Conservation (phyloP, 257 asterid species). For the Nicotiana knightiana region DNA sequence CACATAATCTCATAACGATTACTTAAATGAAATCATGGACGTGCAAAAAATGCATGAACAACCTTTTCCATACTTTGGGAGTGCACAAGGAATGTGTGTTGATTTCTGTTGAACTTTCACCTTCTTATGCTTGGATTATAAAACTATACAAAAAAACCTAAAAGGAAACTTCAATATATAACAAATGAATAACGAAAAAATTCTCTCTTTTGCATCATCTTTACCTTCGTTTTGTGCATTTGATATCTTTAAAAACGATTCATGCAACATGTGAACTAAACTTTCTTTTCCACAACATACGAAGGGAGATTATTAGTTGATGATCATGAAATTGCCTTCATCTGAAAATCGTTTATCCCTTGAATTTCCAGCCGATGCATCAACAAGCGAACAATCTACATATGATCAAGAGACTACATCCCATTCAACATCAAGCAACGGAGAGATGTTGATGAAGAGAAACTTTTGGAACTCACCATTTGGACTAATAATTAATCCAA, state of each 20-base stretch:
- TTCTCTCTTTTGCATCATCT: constrained; percentile 1
- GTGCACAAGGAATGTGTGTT: constrained; percentile 50
- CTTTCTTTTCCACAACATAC: background rate
- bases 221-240: background rate
- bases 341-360: background rate
- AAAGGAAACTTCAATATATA: background rate
- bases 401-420: constrained; percentile 28
- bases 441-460: background rate
- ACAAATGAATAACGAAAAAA: constrained; percentile 19
- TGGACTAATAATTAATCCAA: background rate
- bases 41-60: constrained; percentile 46
- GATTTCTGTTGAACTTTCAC: constrained; percentile 14
- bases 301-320: background rate
- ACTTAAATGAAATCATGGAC: constrained; percentile 17
- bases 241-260: background rate
- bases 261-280: background rate
- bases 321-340: background rate
- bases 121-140: constrained; percentile 4
- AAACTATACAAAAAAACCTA: background rate
- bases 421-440: background rate
- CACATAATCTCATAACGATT: background rate
- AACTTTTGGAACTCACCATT: background rate
- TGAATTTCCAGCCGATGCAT: constrained; percentile 22
- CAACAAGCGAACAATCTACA: constrained; percentile 25
- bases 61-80: constrained; percentile 24